Conservation (phyloP, 441 rosid genomes). For the Croton laevigatus region DNA sequence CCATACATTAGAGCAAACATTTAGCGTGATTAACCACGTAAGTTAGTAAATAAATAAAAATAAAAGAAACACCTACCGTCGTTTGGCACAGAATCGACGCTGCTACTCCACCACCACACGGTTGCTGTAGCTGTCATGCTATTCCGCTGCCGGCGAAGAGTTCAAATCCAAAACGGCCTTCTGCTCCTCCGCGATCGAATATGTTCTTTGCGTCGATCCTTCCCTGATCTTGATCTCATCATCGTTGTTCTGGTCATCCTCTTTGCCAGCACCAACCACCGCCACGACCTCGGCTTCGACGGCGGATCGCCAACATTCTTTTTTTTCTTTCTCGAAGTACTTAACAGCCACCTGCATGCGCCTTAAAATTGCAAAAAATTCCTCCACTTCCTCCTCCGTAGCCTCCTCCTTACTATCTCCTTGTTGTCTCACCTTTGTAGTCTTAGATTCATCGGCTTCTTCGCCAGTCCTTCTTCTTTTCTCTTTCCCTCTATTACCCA, state of each 20-base stretch:
- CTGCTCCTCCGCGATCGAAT: slow-evolving; percentile 1
- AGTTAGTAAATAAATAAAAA: no score
- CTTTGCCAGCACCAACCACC: neutral
- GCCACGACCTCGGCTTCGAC: slow-evolving; percentile 16
- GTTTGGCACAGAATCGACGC: no score
- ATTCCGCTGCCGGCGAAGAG: slow-evolving; percentile 21
- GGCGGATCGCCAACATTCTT: slow-evolving; percentile 22
- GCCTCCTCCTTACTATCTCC: slow-evolving; percentile 19
- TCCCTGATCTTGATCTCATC: neutral
- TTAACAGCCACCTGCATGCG: slow-evolving; percentile 28
- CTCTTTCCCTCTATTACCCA: slow-evolving; percentile 18
- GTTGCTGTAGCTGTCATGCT: no score
- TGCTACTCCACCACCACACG: no score
- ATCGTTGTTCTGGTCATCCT: neutral
- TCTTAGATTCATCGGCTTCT: slow-evolving; percentile 15
- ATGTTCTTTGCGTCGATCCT: neutral
- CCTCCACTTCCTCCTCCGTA: slow-evolving; percentile 39
- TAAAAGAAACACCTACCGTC: no score
- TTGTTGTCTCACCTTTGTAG: slow-evolving; percentile 23
- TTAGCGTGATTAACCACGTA: no score
- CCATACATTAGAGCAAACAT: no score
- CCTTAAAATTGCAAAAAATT: slow-evolving; percentile 34
- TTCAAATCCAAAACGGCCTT: slow-evolving; percentile 29
- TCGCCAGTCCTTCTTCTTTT: slow-evolving; percentile 6
- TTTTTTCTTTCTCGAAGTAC: slow-evolving; percentile 26